phyloP scores from a whole-genome alignment of 148 eudicot species.

The Vaccinium corymbosum region DNA sequence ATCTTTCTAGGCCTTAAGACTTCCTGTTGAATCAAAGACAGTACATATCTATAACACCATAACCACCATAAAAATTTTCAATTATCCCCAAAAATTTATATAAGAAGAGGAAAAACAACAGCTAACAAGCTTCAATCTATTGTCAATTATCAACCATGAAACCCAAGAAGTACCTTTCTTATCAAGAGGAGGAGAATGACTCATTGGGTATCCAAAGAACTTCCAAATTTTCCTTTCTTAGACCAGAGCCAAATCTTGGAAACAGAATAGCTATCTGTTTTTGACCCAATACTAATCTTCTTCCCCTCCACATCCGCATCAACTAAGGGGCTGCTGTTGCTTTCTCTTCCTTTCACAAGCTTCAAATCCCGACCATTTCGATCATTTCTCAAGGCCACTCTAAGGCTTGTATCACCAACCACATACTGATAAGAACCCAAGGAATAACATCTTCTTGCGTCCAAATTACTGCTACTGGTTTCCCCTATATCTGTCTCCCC shows the following conservation, averaged over 20 bases:
- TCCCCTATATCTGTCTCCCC: slow-evolving; percentile 30
- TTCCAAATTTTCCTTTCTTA: slow-evolving; percentile 47
- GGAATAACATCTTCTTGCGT: slow-evolving; percentile 62
- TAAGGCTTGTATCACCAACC: slow-evolving; percentile 40
- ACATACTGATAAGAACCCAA: slow-evolving; percentile 69
- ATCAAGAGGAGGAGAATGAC: slow-evolving; percentile 14
- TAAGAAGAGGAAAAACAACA: background rate
- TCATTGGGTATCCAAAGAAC: slow-evolving; percentile 32
- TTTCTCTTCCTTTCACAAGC: slow-evolving; percentile 20
- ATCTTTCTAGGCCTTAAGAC: background rate
- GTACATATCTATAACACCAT: background rate
- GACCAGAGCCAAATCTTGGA: slow-evolving; percentile 76
- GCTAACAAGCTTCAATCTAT: background rate
- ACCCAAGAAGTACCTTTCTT: slow-evolving; percentile 3
- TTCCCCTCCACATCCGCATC: slow-evolving; percentile 40
- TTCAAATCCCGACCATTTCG: slow-evolving; percentile 8
- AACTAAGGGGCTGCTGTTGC: slow-evolving; percentile 1
- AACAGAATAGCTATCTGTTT: slow-evolving; percentile 58
- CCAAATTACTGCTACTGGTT: slow-evolving; percentile 49
- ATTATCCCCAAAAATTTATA: slow-evolving; percentile 6
- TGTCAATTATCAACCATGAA: slow-evolving; percentile 1
- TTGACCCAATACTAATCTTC: slow-evolving; percentile 41
- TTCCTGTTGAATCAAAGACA: background rate
- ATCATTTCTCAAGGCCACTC: slow-evolving; percentile 34
- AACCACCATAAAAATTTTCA: background rate